These are phyloP conservation scores for Fusarium sp. DNA, from an alignment of 2,329 filamentous ascomycete species.

Conservation along the genomic window DNA sequence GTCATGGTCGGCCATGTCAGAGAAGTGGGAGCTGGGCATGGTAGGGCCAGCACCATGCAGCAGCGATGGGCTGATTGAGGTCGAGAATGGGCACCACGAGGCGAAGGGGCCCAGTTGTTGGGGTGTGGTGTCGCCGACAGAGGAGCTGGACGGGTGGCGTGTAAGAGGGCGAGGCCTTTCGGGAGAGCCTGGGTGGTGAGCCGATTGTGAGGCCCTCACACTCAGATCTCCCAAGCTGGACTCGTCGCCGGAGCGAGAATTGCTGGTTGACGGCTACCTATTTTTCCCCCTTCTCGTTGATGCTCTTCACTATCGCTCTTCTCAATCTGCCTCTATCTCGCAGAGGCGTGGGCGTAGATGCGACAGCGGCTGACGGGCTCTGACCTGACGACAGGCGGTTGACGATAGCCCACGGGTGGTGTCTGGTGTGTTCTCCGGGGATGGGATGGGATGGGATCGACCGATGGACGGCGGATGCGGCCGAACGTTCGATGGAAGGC, in stretches of 20 bases:
- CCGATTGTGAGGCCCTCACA: conserved; percentile 21
- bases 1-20: conserved; percentile 56
- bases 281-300: conserved; percentile 4
- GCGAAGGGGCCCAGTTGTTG: conserved; percentile 26
- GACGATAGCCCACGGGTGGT: conserved; percentile 6
- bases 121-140: conserved; percentile 38
- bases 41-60: conserved; percentile 44
- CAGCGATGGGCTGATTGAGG: conserved; percentile 46
- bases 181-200: conserved; percentile 34
- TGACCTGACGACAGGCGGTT: conserved; percentile 9
- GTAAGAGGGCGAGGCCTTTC: conserved; percentile 31
- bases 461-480: conserved; percentile 43
- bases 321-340: background rate
- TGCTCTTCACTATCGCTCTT: conserved; percentile 11
- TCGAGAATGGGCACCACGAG: conserved; percentile 31
- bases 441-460: conserved; percentile 31
- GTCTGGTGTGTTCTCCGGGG: conserved; percentile 4
- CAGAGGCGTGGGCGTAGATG: conserved; percentile 19
- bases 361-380: conserved; percentile 16
- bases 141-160: conserved; percentile 16
- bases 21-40: conserved; percentile 45
- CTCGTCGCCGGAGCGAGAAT: conserved; percentile 19
- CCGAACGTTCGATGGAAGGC: conserved; percentile 40
- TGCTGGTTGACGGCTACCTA: conserved; percentile 15
- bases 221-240: conserved; percentile 6